Conservation (phyloP, 495 filamentous ascomycete genomes). For the Penicillium cinerascens region DNA sequence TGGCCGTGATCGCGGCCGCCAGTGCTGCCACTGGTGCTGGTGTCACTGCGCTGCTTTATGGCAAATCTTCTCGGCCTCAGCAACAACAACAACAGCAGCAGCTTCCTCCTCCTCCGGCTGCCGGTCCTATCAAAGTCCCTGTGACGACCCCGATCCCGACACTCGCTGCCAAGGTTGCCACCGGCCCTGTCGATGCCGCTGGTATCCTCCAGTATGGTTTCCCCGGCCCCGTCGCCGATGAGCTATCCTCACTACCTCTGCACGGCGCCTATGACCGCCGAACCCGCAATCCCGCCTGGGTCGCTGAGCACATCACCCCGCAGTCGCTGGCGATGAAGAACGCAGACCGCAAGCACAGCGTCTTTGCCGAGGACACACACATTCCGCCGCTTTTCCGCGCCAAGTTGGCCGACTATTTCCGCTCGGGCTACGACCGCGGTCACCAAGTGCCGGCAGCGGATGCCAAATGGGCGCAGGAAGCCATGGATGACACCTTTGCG, state of each 20-base stretch:
- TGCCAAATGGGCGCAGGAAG: constrained; percentile 88
- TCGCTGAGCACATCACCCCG: constrained; percentile 96
- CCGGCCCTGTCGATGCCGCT: constrained; percentile 70
- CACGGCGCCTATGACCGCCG: constrained; percentile 88
- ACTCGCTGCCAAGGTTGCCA: constrained; percentile 34
- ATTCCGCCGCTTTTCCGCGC: constrained; percentile 87
- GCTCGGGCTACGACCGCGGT: constrained; percentile 73
- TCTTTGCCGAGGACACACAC: constrained; percentile 73
- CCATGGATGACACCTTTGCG: constrained; percentile 91
- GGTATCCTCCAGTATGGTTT: constrained; percentile 97
- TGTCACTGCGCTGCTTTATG: constrained; percentile 71
- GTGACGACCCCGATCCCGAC: constrained; percentile 37
- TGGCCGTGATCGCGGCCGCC: constrained; percentile 84
- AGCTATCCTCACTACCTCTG: constrained; percentile 67
- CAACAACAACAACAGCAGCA: constrained; percentile 42
- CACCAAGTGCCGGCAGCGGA: constrained; percentile 93
- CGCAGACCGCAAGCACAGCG: constrained; percentile 79
- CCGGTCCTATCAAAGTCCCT: constrained; percentile 18
- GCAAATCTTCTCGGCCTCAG: constrained; percentile 44
- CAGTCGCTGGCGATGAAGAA: constrained; percentile 68
- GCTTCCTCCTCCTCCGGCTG: constrained; percentile 34
- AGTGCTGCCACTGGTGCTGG: constrained; percentile 87
- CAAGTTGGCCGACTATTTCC: constrained; percentile 86
- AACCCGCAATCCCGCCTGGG: constrained; percentile 90
- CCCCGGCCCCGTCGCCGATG: constrained; percentile 83